Conservation (phyloP, 257 asterid species). For the Primulina huaijiensis region DNA sequence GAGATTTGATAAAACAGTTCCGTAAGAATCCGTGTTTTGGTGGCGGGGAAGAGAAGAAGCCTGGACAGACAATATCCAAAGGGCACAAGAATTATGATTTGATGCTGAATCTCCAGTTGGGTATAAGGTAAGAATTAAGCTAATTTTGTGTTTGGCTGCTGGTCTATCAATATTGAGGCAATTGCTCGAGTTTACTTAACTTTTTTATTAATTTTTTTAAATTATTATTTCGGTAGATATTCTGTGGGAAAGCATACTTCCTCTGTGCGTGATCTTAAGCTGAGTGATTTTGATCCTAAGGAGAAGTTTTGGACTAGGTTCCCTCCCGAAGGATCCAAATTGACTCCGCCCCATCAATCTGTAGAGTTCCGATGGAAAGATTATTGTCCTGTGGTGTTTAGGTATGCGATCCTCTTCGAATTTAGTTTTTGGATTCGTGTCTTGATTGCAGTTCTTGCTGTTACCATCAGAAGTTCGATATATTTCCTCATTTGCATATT, state of each 20-base stretch:
- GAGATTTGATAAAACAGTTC: conserved; percentile 62
- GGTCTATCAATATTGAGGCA: neutral
- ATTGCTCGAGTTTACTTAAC: neutral
- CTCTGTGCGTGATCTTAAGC: conserved; percentile 45
- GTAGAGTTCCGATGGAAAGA: conserved; percentile 89
- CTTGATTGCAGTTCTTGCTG: conserved; percentile 5
- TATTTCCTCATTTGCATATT: too few relatives aligned
- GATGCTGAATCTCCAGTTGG: conserved; percentile 97
- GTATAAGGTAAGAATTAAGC: conserved; percentile 58
- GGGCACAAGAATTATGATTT: conserved; percentile 94
- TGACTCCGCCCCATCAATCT: conserved; percentile 80
- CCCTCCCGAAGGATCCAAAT: conserved; percentile 79
- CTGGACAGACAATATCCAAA: conserved; percentile 77
- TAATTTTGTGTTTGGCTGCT: neutral
- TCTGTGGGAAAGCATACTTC: conserved; percentile 85
- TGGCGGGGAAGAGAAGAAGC: conserved; percentile 76
- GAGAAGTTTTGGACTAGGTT: conserved; percentile 94
- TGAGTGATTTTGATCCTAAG: conserved; percentile 79
- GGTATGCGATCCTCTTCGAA: conserved; percentile 34
- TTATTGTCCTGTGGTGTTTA: conserved; percentile 83
- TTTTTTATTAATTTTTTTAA: conserved; percentile 14
- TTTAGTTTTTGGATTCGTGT: conserved; percentile 6
- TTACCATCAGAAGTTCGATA: neutral
- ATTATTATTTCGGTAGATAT: conserved; percentile 38
- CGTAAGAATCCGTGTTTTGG: conserved; percentile 63